Evolutionary conservation across 148 eudicot species (phyloP).

Genomic region (Polygonum maritimum): DNA sequence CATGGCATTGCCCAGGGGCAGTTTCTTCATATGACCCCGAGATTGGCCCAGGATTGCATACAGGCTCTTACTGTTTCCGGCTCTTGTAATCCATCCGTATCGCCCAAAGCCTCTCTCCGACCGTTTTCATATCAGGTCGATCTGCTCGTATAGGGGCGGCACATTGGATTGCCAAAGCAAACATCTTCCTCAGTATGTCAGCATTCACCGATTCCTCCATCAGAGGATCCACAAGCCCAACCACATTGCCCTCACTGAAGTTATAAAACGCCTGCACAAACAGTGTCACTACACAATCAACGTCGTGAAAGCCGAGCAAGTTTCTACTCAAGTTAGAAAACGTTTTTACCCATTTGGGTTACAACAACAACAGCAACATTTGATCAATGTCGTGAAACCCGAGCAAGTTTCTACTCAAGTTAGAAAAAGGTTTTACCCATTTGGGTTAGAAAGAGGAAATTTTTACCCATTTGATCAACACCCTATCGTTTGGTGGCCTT

Average conservation of each 20-base stretch:
- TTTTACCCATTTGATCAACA: slow-evolving; percentile 84
- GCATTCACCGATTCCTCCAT: slow-evolving; percentile 48
- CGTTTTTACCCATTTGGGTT: slow-evolving; percentile 89
- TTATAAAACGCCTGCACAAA: slow-evolving; percentile 51
- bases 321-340: background rate
- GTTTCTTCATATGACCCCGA: background rate
- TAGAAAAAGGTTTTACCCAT: background rate
- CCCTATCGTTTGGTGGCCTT: slow-evolving; percentile 54
- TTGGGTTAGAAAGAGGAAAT: background rate
- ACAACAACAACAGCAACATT: no score
- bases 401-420: background rate
- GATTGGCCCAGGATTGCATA: background rate
- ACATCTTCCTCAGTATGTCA: slow-evolving; percentile 53
- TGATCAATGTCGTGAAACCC: background rate
- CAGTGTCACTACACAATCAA: background rate
- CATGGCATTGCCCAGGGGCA: background rate
- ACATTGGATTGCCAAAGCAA: slow-evolving; percentile 65
- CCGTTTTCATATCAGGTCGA: slow-evolving; percentile 85
- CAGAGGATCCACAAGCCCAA: slow-evolving; percentile 54
- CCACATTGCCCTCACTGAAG: slow-evolving; percentile 48
- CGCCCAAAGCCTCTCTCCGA: slow-evolving; percentile 72
- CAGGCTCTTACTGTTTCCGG: slow-evolving; percentile 21
- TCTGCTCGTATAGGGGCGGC: slow-evolving; percentile 74
- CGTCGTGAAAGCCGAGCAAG: background rate
- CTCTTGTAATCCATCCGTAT: slow-evolving; percentile 64